Evolutionary conservation across 2,329 filamentous ascomycete species (phyloP).

Genomic region (Sporothrix pallida): DNA sequence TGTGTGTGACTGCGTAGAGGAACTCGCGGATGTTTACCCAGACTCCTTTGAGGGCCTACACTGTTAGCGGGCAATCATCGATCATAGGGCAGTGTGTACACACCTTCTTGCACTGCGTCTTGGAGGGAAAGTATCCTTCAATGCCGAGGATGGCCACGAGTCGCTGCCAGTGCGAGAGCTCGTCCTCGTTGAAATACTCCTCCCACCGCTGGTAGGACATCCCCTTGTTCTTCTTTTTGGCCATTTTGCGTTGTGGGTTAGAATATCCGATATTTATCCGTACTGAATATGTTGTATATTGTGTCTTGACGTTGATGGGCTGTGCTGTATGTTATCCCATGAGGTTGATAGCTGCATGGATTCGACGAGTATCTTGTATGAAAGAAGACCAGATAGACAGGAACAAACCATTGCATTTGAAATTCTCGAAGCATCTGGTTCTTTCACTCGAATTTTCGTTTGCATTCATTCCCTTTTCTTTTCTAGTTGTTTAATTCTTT

Average conservation of each 20-base stretch:
- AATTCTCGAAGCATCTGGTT: too few species aligned
- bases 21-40: conserved; percentile 60
- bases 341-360: too few species aligned
- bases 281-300: background rate
- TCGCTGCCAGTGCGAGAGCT: conserved; percentile 52
- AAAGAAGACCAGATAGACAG: too few species aligned
- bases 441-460: too few species aligned
- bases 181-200: conserved; percentile 43
- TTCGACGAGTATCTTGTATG: too few species aligned
- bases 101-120: conserved; percentile 54
- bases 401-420: too few species aligned
- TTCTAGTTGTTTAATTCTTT: too few species aligned
- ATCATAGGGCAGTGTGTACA: background rate
- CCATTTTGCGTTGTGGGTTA: background rate
- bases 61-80: too few species aligned
- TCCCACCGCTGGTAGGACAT: conserved; percentile 38
- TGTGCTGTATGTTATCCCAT: too few species aligned
- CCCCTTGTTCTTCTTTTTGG: conserved; percentile 4
- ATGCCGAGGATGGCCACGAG: conserved; percentile 54
- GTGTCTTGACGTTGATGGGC: too few species aligned
- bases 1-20: conserved; percentile 45
- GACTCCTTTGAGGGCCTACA: conserved; percentile 50
- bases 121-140: conserved; percentile 47
- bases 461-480: too few species aligned
- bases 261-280: background rate